Evolutionary conservation across 2,329 filamentous ascomycete genomes (phyloP), one percentile per base, ranked within the genome.

Genomic region (Malbranchea zuffiana): DNA sequence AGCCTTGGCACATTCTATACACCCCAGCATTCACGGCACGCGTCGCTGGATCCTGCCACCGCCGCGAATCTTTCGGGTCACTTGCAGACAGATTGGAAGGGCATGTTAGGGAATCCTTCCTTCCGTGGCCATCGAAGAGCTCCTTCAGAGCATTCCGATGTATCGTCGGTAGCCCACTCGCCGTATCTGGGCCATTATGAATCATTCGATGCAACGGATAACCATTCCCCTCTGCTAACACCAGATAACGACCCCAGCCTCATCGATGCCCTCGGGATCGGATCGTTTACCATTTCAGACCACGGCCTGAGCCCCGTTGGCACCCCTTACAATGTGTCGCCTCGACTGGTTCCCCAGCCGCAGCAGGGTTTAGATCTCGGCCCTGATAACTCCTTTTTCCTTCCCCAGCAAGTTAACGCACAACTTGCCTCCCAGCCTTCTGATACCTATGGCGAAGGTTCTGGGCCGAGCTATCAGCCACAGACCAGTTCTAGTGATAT

Each of bases 111-210:
- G 52, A 71, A 71, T 48, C 61, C 65, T 24, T 63, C 68, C 42
- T 95, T 93, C 53, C 80, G 83, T 47, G 69, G 74, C n/a, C 88
- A 95, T 55, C 74, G 86, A 49, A 76, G 87, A 51, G 78, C 75
- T 24, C 82, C 84, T 1, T 95, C 87, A n/a, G 88, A 95, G 49
- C 85, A 80, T 51, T 94, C 86, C 2, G 88, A 95, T 48, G 79
- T 94, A 4, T 94, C 75, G 2, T 93, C 85, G 12, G 82, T 79
- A 11, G 78, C 82, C 15, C 82, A 79, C 16, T 95, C 88, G 12
- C 88, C 88, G 3, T 85, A 84, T 52, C 63, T 94, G 40, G 73
- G 72, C 18, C 80, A 80, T 47, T 72, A 81, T 42, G 87, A 95
- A 50, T 75, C 67, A 45, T 92, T 93, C 52, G 86, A 94, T 13